phyloP scores from a whole-genome alignment of 805 yeast species.

The Ogataea haglerorum region DNA sequence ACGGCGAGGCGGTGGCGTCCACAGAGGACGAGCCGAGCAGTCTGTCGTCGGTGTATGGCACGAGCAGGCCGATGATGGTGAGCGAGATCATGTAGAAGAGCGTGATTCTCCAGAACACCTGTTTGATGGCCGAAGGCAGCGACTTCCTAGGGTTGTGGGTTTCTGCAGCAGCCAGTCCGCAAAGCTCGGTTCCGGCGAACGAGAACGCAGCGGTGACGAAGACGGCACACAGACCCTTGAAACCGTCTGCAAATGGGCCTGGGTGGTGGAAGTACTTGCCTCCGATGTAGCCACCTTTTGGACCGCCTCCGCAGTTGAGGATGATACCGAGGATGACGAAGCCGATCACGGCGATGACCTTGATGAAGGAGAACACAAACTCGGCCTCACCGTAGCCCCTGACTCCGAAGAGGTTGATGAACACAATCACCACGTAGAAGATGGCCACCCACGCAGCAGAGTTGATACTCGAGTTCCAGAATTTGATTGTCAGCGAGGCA shows the following conservation, averaged over 20 bases:
- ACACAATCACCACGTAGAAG: slow-evolving; percentile 48
- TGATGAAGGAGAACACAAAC: slow-evolving; percentile 50
- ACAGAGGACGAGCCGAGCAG: slow-evolving; percentile 43
- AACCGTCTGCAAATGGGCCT: slow-evolving; percentile 51
- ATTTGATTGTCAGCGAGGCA: slow-evolving; percentile 48
- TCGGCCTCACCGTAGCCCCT: slow-evolving; percentile 71
- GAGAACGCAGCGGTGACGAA: slow-evolving; percentile 62
- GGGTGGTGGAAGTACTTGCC: slow-evolving; percentile 58
- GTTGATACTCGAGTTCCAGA: slow-evolving; percentile 43
- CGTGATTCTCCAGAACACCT: slow-evolving; percentile 61
- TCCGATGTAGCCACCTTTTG: slow-evolving; percentile 54
- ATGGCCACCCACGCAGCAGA: slow-evolving; percentile 57
- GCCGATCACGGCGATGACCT: slow-evolving; percentile 56
- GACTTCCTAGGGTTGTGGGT: slow-evolving; percentile 58
- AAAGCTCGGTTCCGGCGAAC: slow-evolving; percentile 64
- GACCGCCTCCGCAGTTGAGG: slow-evolving; percentile 63
- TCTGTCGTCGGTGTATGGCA: slow-evolving; percentile 52
- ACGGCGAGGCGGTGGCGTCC: slow-evolving; percentile 67
- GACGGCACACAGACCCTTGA: slow-evolving; percentile 64
- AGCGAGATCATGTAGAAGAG: slow-evolving; percentile 55
- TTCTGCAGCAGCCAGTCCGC: slow-evolving; percentile 67
- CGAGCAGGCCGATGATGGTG: slow-evolving; percentile 54
- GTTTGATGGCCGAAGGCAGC: slow-evolving; percentile 62
- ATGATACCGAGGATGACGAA: slow-evolving; percentile 55
- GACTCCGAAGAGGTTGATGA: slow-evolving; percentile 59